Base-by-base conservation (phyloP, 2,329 filamentous ascomycete species). In the Xylariaceae sp. region DNA sequence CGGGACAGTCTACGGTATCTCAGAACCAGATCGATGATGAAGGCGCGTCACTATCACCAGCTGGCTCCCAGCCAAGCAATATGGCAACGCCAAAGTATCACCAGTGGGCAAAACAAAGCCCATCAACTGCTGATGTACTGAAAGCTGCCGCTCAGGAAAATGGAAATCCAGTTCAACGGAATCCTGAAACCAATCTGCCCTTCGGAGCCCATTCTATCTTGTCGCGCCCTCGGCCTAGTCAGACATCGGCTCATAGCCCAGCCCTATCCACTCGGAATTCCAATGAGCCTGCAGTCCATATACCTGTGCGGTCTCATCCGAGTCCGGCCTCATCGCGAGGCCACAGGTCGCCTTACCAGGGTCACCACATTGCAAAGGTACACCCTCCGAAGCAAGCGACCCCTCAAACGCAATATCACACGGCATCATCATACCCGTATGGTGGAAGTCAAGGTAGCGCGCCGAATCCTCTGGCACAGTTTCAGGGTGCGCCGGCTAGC, bases 151-250 rank as follows among this genome's bases (percentile, higher is more conserved):
- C 67, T 0, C 65, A 63, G 20, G 65, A 67, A 10, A 71, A 69
- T 24, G 67, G 64, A 6, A 67, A 63, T 1, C 67, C 70, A 1
- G 55, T 68, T 4, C 66, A 70, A 49, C 68, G 67, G 61, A 71
- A 73, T 45, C 66, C 72, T 1, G 70, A 75, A 18, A 55, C 67
- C 2, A 74, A 71, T 37, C 65, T 76, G 16, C 73, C 75, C 1
- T 76, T 70, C 37, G 68, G 75, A 10, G 69, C 74, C 3, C 63
- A 75, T 27, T 68, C 71, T 26, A 73, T 77, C 33, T 55, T 76
- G 15, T 68, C 68, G 23, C 72, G 74, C 9, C 68, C 72, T 18
- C 60, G 63, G 54, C 53, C 63, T 2, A 53, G 59, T 48, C 44
- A 53, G 40, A 42, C 59, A 52, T 58, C 66, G 50, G 44, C 56